Percentiles rank a stretch among this genome's conserved stretches.
phyloP scores from a whole-genome alignment of 2,329 filamentous ascomycete genomes.

The Sclerotinia borealis region DNA sequence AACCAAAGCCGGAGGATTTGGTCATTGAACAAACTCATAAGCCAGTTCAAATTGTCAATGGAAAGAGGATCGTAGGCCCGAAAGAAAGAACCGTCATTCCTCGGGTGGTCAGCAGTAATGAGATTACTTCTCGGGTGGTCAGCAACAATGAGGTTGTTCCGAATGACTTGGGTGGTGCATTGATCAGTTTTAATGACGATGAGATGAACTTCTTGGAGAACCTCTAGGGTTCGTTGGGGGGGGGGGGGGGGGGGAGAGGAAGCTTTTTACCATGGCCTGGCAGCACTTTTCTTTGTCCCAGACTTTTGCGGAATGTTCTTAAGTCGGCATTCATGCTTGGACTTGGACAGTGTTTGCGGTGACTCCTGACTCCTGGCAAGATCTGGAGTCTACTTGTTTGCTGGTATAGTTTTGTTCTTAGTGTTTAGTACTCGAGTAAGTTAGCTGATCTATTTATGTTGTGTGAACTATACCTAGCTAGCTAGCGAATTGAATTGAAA shows the following conservation, averaged over 20 bases:
- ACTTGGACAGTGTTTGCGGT: background rate
- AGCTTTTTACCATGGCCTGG: background rate
- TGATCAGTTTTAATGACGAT: background rate
- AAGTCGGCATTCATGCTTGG: background rate
- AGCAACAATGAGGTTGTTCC: too few species aligned
- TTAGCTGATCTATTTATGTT: too few species aligned
- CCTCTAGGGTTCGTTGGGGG: background rate
- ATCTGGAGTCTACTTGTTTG: background rate
- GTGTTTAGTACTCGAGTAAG: too few species aligned
- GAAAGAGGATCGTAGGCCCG: background rate
- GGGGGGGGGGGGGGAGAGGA: too few species aligned
- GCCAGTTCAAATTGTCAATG: background rate
- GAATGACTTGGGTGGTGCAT: too few species aligned
- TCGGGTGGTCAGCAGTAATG: background rate
- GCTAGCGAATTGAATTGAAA: background rate
- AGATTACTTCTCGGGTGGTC: too few species aligned
- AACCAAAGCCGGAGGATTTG: background rate
- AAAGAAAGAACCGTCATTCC: background rate
- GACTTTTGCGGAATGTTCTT: background rate
- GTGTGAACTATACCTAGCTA: background rate
- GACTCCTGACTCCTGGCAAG: background rate
- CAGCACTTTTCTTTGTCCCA: too few species aligned
- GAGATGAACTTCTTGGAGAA: slow-evolving; percentile 4
- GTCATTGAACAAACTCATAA: background rate
- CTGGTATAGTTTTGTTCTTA: background rate